These are phyloP conservation scores for Diaporthe vaccinii DNA, from an alignment of 2,329 filamentous ascomycete genomes.

Conservation along the genomic window DNA sequence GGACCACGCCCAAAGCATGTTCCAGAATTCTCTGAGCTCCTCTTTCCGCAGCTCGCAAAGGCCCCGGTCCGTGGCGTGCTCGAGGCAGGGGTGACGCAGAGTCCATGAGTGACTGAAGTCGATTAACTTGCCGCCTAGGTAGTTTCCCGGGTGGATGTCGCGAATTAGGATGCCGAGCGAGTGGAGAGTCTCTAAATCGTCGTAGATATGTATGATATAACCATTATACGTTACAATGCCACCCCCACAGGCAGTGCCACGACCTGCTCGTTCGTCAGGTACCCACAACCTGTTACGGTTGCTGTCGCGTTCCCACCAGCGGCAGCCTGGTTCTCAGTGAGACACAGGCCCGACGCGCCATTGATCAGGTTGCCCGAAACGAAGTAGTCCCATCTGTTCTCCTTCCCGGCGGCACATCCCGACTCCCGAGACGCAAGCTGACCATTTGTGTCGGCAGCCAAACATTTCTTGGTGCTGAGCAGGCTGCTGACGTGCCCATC, in stretches of 20 bases:
- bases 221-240: constrained; percentile 5
- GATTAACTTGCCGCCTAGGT: neutral
- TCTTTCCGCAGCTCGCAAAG: neutral
- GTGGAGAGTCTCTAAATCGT: neutral
- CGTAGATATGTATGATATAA: neutral
- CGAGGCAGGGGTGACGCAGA: neutral
- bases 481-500: constrained; percentile 55
- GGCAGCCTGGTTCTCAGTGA: constrained; percentile 53
- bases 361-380: constrained; percentile 59
- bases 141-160: neutral
- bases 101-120: neutral
- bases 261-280: constrained; percentile 58
- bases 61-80: neutral
- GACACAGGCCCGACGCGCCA: constrained; percentile 49
- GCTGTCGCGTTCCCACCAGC: constrained; percentile 39
- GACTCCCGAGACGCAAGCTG: constrained; percentile 38
- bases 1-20: neutral
- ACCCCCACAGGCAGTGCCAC: constrained; percentile 59
- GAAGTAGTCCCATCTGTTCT: constrained; percentile 58
- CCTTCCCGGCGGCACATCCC: constrained; percentile 42
- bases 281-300: constrained; percentile 50
- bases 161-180: neutral
- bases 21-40: neutral
- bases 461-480: constrained; percentile 49
- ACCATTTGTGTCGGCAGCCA: constrained; percentile 46